Percentiles rank a stretch among this genome's conserved stretches.
These are phyloP conservation scores for Jatropha podagrica DNA, from an alignment of 441 rosid genomes.

Conservation along the genomic window DNA sequence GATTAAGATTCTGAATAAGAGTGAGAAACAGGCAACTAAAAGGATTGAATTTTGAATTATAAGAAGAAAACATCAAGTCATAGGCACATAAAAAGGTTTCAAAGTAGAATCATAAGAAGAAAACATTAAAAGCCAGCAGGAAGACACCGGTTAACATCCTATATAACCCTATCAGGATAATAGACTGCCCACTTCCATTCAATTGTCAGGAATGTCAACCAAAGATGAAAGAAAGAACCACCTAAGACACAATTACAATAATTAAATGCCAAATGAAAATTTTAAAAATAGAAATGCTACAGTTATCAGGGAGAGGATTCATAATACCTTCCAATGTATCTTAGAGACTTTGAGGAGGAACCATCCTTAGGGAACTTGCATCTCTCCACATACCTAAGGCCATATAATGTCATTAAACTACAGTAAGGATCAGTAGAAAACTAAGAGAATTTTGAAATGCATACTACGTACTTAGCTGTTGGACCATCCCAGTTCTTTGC, in stretches of 20 bases:
- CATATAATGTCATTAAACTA: constrained; percentile 18
- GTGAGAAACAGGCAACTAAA: background rate
- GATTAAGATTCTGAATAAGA: background rate
- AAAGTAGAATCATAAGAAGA: background rate
- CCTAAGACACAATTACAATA: background rate
- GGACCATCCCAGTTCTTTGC: constrained; percentile 96
- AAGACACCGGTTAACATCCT: background rate
- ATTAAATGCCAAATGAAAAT: constrained; percentile 12
- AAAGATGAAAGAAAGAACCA: background rate
- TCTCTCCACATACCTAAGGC: constrained; percentile 68
- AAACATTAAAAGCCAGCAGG: background rate
- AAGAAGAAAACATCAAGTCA: background rate
- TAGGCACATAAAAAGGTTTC: background rate
- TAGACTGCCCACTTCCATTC: background rate
- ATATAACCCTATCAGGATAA: background rate
- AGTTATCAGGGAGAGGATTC: constrained; percentile 8
- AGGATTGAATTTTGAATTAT: background rate
- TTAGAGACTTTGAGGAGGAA: constrained; percentile 76
- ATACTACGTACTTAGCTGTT: constrained; percentile 68
- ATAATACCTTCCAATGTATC: constrained; percentile 92
- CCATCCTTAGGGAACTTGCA: constrained; percentile 96
- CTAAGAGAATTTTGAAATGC: background rate
- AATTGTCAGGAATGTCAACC: background rate
- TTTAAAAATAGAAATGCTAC: background rate
- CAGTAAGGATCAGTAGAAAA: constrained; percentile 4